Conservation (phyloP, 129 eudicot genomes). For the Saussurea involucrata region DNA sequence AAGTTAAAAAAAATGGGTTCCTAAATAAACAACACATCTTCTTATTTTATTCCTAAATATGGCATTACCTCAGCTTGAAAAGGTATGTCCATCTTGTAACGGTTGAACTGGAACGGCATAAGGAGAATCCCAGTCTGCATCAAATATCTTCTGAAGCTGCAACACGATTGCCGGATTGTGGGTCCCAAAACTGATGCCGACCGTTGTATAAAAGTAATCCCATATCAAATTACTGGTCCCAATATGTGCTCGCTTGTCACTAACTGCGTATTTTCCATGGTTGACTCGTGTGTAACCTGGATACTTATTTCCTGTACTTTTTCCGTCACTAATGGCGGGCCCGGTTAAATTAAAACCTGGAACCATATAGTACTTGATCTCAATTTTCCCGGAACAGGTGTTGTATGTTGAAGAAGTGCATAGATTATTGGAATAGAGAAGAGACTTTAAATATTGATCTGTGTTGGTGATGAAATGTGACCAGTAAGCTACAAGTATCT, state of each 20-base stretch:
- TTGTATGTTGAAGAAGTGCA: conserved; percentile 71
- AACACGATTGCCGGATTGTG: conserved; percentile 60
- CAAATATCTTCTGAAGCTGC: conserved; percentile 74
- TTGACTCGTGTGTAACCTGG: conserved; percentile 72
- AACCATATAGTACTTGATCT: conserved; percentile 74
- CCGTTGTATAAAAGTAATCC: conserved; percentile 78
- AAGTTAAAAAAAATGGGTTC: neutral
- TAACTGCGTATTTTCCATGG: conserved; percentile 89
- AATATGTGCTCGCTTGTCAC: conserved; percentile 73
- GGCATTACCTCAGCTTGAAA: conserved; percentile 26
- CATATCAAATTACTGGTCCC: conserved; percentile 83
- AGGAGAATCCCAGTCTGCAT: conserved; percentile 94
- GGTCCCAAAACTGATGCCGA: conserved; percentile 86
- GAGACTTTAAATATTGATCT: conserved; percentile 67
- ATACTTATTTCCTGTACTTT: conserved; percentile 54
- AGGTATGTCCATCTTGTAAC: conserved; percentile 31
- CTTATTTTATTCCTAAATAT: neutral
- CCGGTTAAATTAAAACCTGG: conserved; percentile 77
- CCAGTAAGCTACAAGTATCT: conserved; percentile 76
- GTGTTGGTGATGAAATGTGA: conserved; percentile 61
- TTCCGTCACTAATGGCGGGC: conserved; percentile 53
- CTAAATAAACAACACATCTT: neutral
- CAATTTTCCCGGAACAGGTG: conserved; percentile 74
- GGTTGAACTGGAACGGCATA: conserved; percentile 64
- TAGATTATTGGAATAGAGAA: conserved; percentile 61